Conservation (phyloP, 371 early-diverging fungal species). For the Mortierella sp. region DNA sequence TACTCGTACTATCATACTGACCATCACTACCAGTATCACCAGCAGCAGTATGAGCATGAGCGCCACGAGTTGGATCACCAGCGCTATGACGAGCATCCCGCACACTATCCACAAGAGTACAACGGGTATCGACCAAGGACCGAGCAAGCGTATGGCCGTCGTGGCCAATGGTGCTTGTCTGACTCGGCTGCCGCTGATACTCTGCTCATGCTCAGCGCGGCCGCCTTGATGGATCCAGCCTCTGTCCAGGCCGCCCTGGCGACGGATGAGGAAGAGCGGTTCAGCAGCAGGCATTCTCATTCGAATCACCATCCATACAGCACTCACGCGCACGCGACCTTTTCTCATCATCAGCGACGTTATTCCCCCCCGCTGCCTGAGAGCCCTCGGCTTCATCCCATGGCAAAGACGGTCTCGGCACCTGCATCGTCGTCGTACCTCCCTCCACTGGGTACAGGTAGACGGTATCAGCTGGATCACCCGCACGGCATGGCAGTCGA, state of each 20-base stretch:
- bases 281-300: background rate
- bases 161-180: conserved; percentile 26
- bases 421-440: conserved; percentile 21
- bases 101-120: conserved; percentile 6
- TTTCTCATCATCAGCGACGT: background rate
- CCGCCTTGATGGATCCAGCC: conserved; percentile 46
- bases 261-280: background rate
- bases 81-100: background rate
- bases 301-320: background rate
- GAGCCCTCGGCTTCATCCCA: conserved; percentile 10
- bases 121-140: background rate
- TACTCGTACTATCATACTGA: conserved; percentile 6
- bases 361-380: conserved; percentile 8
- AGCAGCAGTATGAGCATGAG: conserved; percentile 3
- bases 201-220: conserved; percentile 47
- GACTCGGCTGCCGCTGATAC: conserved; percentile 51
- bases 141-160: conserved; percentile 1
- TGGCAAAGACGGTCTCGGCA: conserved; percentile 45
- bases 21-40: conserved; percentile 10
- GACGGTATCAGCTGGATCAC: background rate
- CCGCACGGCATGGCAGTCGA: conserved; percentile 6
- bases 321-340: background rate
- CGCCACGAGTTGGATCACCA: conserved; percentile 7
- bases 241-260: conserved; percentile 15
- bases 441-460: background rate